Evolutionary conservation across 805 yeast genomes (phyloP).

Genomic region (Vanderwaltozyma polyspora): DNA sequence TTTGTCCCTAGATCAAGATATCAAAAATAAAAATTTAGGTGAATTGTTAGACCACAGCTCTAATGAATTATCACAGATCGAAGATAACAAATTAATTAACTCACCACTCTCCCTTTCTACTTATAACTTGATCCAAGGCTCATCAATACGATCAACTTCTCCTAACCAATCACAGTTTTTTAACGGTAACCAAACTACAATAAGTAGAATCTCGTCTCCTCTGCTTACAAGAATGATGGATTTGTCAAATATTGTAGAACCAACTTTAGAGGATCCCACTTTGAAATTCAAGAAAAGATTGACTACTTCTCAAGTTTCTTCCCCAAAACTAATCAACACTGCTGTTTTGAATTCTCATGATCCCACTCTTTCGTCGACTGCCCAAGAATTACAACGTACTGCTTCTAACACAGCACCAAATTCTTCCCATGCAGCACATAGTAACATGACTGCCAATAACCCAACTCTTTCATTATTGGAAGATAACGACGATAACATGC

Average conservation of each 20-base stretch:
- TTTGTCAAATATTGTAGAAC: slow-evolving; percentile 27
- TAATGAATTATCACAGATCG: slow-evolving; percentile 19
- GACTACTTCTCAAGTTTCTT: neutral
- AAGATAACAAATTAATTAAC: slow-evolving; percentile 11
- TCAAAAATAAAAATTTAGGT: slow-evolving; percentile 15
- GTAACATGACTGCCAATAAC: neutral
- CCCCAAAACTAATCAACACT: neutral
- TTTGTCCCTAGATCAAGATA: neutral
- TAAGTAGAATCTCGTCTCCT: slow-evolving; percentile 27
- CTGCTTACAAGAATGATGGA: slow-evolving; percentile 28
- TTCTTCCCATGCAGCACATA: neutral
- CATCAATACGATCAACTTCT: slow-evolving; percentile 10
- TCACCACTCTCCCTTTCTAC: slow-evolving; percentile 7
- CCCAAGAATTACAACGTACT: neutral
- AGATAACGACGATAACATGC: slow-evolving; percentile 26
- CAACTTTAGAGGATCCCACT: slow-evolving; percentile 29
- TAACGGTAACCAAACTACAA: slow-evolving; percentile 6
- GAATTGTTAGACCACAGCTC: slow-evolving; percentile 21
- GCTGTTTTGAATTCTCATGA: too few relatives aligned
- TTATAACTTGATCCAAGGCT: slow-evolving; percentile 3
- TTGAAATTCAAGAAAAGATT: slow-evolving; percentile 18
- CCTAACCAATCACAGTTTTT: slow-evolving; percentile 5
- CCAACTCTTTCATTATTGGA: slow-evolving; percentile 12
- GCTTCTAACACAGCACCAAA: neutral
- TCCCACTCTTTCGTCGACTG: too few relatives aligned